phyloP scores from a whole-genome alignment of 352 stramenopile genomes.

The Phytophthora colocasiae region DNA sequence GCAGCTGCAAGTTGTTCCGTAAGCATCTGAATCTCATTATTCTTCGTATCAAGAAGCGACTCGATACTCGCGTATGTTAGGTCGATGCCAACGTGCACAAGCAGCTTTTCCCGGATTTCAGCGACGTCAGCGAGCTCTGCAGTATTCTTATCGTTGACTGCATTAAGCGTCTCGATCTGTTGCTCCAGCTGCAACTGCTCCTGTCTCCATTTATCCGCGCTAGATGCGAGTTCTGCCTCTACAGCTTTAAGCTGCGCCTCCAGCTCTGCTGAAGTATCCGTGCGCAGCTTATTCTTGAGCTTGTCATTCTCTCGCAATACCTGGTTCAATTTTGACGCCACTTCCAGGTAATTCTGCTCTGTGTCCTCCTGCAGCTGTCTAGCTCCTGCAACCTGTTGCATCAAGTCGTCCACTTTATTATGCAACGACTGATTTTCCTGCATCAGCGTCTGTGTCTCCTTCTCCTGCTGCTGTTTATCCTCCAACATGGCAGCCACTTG shows the following conservation, averaged over 20 bases:
- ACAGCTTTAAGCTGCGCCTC: conserved; percentile 16
- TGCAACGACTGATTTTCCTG: conserved; percentile 40
- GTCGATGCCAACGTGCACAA: conserved; percentile 47
- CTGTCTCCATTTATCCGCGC: conserved; percentile 20
- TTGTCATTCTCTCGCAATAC: conserved; percentile 48
- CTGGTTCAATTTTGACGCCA: conserved; percentile 68
- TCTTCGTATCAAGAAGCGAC: conserved; percentile 57
- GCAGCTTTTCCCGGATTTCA: conserved; percentile 52
- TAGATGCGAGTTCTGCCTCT: conserved; percentile 18
- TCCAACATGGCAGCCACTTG: conserved; percentile 51
- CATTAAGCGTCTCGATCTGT: conserved; percentile 37
- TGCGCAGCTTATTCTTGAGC: conserved; percentile 18
- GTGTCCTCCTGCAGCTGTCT: conserved; percentile 68
- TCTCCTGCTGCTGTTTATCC: conserved; percentile 64
- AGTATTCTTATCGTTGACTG: conserved; percentile 20
- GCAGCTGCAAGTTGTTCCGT: conserved; percentile 34
- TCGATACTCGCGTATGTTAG: conserved; percentile 55
- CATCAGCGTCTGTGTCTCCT: conserved; percentile 37
- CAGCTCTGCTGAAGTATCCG: conserved; percentile 4
- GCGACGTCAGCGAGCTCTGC: conserved; percentile 42
- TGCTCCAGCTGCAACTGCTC: conserved; percentile 32
- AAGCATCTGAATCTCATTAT: conserved; percentile 52
- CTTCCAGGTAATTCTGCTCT: conserved; percentile 62
- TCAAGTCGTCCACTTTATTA: conserved; percentile 51
- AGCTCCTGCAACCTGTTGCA: conserved; percentile 47